phyloP scores from a whole-genome alignment of 2,329 filamentous ascomycete species.

The Ascochyta koolunga region DNA sequence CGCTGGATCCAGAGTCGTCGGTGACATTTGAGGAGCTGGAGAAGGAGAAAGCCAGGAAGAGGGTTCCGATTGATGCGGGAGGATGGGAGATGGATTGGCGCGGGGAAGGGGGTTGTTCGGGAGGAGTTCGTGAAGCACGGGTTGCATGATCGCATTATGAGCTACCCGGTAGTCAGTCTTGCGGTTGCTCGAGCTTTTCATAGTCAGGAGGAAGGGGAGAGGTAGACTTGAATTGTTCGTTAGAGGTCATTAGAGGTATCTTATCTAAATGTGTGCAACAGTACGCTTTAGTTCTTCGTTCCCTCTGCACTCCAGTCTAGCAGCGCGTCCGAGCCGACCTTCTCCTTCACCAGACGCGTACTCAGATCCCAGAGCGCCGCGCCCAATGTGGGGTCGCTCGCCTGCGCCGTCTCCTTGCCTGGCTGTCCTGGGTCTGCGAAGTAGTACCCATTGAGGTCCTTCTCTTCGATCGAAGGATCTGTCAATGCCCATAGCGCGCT shows the following conservation, averaged over 20 bases:
- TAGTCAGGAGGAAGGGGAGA: slow-evolving; percentile 5
- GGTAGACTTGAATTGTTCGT: background rate
- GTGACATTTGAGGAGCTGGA: slow-evolving; percentile 56
- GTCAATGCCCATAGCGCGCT: slow-evolving; percentile 52
- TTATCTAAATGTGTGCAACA: background rate
- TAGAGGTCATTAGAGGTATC: background rate
- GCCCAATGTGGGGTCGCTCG: slow-evolving; percentile 49
- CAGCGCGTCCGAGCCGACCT: slow-evolving; percentile 50
- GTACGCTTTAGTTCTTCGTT: slow-evolving; percentile 1
- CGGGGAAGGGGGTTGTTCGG: slow-evolving; percentile 57
- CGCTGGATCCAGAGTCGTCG: slow-evolving; percentile 28
- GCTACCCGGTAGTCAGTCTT: slow-evolving; percentile 60
- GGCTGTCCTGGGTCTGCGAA: slow-evolving; percentile 48
- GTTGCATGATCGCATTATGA: slow-evolving; percentile 65
- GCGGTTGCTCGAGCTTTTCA: slow-evolving; percentile 59
- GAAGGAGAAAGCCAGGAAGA: slow-evolving; percentile 49
- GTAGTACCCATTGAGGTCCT: slow-evolving; percentile 53
- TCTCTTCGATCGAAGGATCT: slow-evolving; percentile 50
- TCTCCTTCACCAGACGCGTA: slow-evolving; percentile 49
- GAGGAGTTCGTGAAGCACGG: slow-evolving; percentile 63
- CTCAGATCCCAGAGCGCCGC: slow-evolving; percentile 51
- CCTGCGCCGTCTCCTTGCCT: slow-evolving; percentile 50
- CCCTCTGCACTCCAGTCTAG: slow-evolving; percentile 37
- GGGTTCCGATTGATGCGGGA: slow-evolving; percentile 53
- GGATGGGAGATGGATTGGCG: slow-evolving; percentile 59